phyloP scores from a whole-genome alignment of 2,329 filamentous ascomycete genomes.

The Verticillium nubilum region DNA sequence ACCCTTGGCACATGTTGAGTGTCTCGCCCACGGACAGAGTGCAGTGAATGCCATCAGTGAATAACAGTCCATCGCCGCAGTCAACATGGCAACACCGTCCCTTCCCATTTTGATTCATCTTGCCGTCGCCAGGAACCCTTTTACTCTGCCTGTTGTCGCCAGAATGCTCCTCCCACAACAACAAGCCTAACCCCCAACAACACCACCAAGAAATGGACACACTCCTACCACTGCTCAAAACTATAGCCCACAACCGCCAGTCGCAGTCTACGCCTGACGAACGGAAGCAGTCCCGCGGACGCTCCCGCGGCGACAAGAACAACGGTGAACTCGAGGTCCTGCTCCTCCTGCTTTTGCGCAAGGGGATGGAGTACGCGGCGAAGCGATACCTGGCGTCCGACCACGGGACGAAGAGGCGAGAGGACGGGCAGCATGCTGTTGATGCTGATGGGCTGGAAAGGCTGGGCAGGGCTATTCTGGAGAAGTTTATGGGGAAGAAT shows the following conservation, averaged over 20 bases:
- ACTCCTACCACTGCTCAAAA: background rate
- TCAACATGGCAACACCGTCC: background rate
- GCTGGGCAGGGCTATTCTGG: constrained; percentile 6
- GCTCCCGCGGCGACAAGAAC: background rate
- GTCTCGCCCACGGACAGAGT: background rate
- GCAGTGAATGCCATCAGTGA: background rate
- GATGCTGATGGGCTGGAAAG: constrained; percentile 8
- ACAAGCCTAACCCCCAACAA: background rate
- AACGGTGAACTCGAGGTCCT: background rate
- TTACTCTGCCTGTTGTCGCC: background rate
- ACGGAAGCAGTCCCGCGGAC: background rate
- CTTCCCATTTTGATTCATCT: background rate
- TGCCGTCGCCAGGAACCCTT: background rate
- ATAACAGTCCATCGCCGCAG: background rate
- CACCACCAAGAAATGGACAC: background rate
- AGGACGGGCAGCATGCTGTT: constrained; percentile 5
- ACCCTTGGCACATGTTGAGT: background rate
- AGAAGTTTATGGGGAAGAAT: constrained; percentile 2
- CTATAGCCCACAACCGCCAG: background rate
- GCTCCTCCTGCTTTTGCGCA: background rate
- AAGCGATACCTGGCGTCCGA: background rate
- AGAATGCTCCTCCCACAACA: background rate
- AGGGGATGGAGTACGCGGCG: background rate
- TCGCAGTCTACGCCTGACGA: background rate
- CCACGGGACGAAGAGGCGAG: background rate